phyloP scores from a whole-genome alignment of 768 basidiomycete genomes.

The Agrocybe chaxingu region DNA sequence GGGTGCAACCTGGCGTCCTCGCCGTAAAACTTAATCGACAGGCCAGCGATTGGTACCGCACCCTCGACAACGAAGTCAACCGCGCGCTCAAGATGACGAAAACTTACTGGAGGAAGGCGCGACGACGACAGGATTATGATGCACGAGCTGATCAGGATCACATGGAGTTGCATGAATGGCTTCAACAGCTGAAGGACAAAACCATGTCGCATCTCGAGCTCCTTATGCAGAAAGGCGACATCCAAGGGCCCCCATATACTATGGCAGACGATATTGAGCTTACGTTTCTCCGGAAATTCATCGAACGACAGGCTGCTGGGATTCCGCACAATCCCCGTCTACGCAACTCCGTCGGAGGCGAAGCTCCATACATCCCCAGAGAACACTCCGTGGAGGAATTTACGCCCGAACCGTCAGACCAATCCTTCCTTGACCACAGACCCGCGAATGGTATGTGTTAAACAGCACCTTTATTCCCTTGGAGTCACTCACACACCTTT shows the following conservation, averaged over 20 bases:
- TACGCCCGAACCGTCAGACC: constrained; percentile 47
- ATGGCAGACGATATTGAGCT: constrained; percentile 82
- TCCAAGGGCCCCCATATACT: constrained; percentile 75
- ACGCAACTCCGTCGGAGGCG: constrained; percentile 45
- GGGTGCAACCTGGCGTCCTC: constrained; percentile 81
- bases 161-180: constrained; percentile 87
- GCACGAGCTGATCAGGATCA: constrained; percentile 84
- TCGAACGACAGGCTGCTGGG: constrained; percentile 73
- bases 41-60: constrained; percentile 81
- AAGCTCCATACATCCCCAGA: constrained; percentile 33
- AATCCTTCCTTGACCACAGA: constrained; percentile 36
- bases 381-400: constrained; percentile 45
- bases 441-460: constrained; percentile 27
- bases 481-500: constrained; percentile 1
- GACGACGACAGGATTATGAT: constrained; percentile 81
- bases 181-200: constrained; percentile 85
- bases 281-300: constrained; percentile 75
- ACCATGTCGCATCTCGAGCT: constrained; percentile 86
- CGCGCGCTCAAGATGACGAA: constrained; percentile 81
- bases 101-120: constrained; percentile 83
- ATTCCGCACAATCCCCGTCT: constrained; percentile 80
- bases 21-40: constrained; percentile 71
- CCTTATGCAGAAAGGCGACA: constrained; percentile 86
- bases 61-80: constrained; percentile 74
- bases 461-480: constrained; percentile 1